Percentiles rank a stretch among this genome's conserved stretches.
Conservation (phyloP, 768 basidiomycete species). For the Pilatotrama ljubarskyi region DNA sequence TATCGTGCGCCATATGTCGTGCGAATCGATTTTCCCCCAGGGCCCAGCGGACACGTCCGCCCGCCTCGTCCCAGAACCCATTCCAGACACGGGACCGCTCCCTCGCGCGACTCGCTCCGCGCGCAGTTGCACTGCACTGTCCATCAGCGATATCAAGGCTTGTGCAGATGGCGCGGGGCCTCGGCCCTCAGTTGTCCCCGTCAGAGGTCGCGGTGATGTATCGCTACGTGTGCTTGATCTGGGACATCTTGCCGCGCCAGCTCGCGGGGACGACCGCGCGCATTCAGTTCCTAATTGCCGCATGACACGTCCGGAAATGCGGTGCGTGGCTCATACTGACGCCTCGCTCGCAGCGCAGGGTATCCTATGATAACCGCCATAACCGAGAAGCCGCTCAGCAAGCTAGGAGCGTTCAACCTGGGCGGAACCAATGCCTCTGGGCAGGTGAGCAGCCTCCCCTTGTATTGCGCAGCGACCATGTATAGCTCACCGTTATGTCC, state of each 20-base stretch:
- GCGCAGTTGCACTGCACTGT: too few species aligned
- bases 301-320: background rate
- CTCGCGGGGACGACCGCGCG: background rate
- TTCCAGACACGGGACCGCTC: background rate
- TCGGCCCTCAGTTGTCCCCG: background rate
- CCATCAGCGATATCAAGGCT: background rate
- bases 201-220: background rate
- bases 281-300: background rate
- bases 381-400: constrained; percentile 23
- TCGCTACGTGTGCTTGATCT: background rate
- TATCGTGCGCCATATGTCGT: background rate
- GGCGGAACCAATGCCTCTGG: constrained; percentile 51
- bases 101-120: too few species aligned
- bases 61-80: background rate
- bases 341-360: constrained; percentile 31
- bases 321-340: background rate
- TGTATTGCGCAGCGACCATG: background rate
- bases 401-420: constrained; percentile 43
- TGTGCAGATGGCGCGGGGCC: background rate
- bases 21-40: background rate
- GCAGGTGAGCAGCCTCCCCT: constrained; percentile 33
- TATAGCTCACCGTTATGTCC: background rate
- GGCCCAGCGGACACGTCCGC: background rate
- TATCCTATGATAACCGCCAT: constrained; percentile 39
- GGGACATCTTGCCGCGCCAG: background rate